Evolutionary conservation across 805 yeast species (phyloP).

Genomic region (Saccharomycopsis malanga): DNA sequence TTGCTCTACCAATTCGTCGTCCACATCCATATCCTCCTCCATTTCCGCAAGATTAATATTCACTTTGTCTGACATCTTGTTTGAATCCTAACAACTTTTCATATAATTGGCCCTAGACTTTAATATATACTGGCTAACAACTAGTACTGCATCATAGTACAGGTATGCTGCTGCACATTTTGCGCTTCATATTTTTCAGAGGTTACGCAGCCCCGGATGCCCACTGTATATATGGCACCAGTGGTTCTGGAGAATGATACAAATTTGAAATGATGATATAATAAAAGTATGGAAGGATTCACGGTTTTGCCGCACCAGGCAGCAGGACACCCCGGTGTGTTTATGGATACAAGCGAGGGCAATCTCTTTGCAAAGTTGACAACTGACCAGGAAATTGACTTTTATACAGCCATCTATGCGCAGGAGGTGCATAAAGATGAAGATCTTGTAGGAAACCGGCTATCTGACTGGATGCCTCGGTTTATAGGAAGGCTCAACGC

Average conservation of each 20-base stretch:
- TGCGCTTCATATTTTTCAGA: too few relatives aligned
- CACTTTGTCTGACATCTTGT: conserved; percentile 4
- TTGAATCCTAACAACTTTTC: not conserved
- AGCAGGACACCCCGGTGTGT: conserved; percentile 86
- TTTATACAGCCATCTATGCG: conserved; percentile 43
- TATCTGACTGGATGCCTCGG: conserved; percentile 55
- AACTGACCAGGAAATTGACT: conserved; percentile 58
- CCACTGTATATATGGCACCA: too few relatives aligned
- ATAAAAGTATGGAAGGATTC: conserved; percentile 10
- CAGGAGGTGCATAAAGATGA: conserved; percentile 23
- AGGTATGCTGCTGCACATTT: too few relatives aligned
- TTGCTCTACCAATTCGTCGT: conserved; percentile 24
- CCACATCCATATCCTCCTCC: conserved; percentile 25
- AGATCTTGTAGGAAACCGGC: conserved; percentile 27
- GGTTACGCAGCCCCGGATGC: too few relatives aligned
- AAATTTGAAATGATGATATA: too few relatives aligned
- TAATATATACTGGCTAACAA: too few relatives aligned
- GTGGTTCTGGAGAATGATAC: not conserved
- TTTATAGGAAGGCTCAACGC: conserved; percentile 53
- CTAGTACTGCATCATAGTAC: too few relatives aligned
- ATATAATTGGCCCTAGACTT: too few relatives aligned
- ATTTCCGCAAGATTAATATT: conserved; percentile 20
- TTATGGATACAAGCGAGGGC: conserved; percentile 51
- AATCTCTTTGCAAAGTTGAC: conserved; percentile 69
- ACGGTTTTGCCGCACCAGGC: conserved; percentile 49